phyloP scores from a whole-genome alignment of 371 early-diverging fungal species.

The Synchytrium microbalum region DNA sequence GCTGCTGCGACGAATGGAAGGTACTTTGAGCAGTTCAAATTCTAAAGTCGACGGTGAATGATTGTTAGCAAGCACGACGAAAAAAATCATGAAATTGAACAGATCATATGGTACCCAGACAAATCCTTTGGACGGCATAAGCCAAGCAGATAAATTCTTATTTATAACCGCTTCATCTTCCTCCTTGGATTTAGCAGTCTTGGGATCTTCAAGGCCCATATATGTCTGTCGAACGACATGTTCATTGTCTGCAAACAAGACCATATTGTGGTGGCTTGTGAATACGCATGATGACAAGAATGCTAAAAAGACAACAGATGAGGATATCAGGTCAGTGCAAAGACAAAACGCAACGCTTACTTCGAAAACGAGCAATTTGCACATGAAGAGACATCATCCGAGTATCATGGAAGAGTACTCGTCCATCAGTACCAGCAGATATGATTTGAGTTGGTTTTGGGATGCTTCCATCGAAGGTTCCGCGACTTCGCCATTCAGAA shows the following conservation, averaged over 20 bases:
- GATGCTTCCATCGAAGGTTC: neutral
- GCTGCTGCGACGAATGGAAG: conserved; percentile 25
- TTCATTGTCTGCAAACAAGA: conserved; percentile 23
- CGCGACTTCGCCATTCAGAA: neutral
- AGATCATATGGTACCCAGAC: conserved; percentile 21
- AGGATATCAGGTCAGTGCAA: neutral
- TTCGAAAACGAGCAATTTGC: conserved; percentile 19
- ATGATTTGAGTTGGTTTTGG: conserved; percentile 11
- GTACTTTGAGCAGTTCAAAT: conserved; percentile 14
- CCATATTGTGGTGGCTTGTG: conserved; percentile 9
- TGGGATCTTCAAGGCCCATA: conserved; percentile 17
- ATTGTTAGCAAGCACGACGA: neutral
- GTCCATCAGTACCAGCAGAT: conserved; percentile 38
- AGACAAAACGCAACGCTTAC: conserved; percentile 7
- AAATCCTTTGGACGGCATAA: conserved; percentile 11
- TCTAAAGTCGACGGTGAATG: conserved; percentile 10
- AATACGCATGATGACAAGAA: conserved; percentile 8
- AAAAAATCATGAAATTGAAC: neutral
- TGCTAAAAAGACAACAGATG: conserved; percentile 9
- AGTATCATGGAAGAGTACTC: conserved; percentile 27
- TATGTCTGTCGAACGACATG: conserved; percentile 17
- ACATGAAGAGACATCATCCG: conserved; percentile 25
- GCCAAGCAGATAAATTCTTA: neutral
- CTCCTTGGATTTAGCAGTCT: neutral
- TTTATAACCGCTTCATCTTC: conserved; percentile 8